Conservation (phyloP, 768 basidiomycete species). For the Trametes gibbosa region DNA sequence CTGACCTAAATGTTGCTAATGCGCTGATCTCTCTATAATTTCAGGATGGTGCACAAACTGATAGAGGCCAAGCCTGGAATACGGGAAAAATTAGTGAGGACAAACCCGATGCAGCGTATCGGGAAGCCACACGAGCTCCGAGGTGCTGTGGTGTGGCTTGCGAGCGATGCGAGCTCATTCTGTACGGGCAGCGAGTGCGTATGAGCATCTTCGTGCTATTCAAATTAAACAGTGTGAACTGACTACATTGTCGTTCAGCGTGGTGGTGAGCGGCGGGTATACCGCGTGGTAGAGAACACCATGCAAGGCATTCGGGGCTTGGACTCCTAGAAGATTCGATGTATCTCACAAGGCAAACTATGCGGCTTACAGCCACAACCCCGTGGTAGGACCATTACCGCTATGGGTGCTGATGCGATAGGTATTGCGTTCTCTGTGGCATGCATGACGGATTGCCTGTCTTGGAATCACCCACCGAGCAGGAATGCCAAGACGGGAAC, state of each 20-base stretch:
- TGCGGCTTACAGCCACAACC: too few species aligned
- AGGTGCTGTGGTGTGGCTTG: slow-evolving; percentile 58
- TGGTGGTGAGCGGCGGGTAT: slow-evolving; percentile 50
- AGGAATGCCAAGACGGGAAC: too few species aligned
- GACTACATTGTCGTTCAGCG: slow-evolving; percentile 38
- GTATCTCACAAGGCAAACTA: too few species aligned
- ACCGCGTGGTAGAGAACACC: too few species aligned
- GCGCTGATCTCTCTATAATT: slow-evolving; percentile 42
- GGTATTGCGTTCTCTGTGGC: too few species aligned
- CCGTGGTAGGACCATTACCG: too few species aligned
- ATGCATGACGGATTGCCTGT: too few species aligned
- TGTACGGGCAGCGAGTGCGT: slow-evolving; percentile 78
- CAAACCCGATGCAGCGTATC: slow-evolving; percentile 59
- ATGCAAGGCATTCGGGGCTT: too few species aligned
- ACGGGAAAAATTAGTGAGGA: slow-evolving; percentile 54
- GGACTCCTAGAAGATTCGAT: too few species aligned
- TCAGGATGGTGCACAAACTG: slow-evolving; percentile 48
- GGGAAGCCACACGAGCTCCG: slow-evolving; percentile 67
- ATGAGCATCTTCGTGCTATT: background rate
- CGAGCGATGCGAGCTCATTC: slow-evolving; percentile 46
- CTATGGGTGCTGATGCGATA: too few species aligned
- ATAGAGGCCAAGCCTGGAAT: slow-evolving; percentile 59
- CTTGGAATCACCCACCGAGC: too few species aligned
- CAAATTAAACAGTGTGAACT: background rate
- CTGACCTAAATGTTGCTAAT: too few species aligned